phyloP scores from a whole-genome alignment of 108 stramenopile genomes.

The Skeletonema marinoi region DNA sequence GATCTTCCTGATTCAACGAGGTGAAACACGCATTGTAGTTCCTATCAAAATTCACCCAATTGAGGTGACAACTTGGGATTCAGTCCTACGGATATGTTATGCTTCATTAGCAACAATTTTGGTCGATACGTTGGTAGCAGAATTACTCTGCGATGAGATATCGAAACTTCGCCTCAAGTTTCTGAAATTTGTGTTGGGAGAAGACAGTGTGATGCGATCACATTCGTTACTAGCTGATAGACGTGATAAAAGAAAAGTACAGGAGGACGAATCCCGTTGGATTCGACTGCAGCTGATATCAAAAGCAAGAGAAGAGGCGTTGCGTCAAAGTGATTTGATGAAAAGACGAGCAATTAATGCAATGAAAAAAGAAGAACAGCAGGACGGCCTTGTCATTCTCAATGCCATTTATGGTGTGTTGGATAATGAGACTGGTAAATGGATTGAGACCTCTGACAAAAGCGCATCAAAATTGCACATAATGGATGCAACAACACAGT shows the following conservation, averaged over 20 bases:
- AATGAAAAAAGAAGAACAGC: constrained; percentile 31
- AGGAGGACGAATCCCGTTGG: constrained; percentile 3
- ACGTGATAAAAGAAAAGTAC: not conserved
- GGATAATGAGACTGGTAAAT: constrained; percentile 22
- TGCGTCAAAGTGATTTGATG: constrained; percentile 32
- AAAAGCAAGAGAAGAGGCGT: constrained; percentile 29
- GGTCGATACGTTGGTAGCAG: constrained; percentile 30
- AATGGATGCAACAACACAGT: constrained; percentile 71
- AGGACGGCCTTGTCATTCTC: constrained; percentile 42
- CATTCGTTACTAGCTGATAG: not conserved
- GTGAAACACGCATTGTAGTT: constrained; percentile 21
- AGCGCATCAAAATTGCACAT: constrained; percentile 8
- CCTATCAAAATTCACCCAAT: constrained; percentile 23
- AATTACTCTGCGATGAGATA: constrained; percentile 29
- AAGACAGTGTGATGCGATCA: not conserved
- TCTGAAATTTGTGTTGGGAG: constrained; percentile 23
- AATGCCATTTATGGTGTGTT: constrained; percentile 46
- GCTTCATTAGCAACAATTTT: constrained; percentile 29
- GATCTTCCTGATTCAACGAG: constrained; percentile 42
- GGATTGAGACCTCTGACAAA: not conserved
- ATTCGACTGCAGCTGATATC: not conserved
- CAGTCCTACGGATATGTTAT: constrained; percentile 23
- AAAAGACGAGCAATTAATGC: constrained; percentile 20
- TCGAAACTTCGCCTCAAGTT: constrained; percentile 19
- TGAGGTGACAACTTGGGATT: constrained; percentile 17